Percentiles rank a stretch among this genome's conserved stretches.
These are phyloP conservation scores for Viola pubescens DNA, from an alignment of 441 rosid genomes.

Conservation along the genomic window DNA sequence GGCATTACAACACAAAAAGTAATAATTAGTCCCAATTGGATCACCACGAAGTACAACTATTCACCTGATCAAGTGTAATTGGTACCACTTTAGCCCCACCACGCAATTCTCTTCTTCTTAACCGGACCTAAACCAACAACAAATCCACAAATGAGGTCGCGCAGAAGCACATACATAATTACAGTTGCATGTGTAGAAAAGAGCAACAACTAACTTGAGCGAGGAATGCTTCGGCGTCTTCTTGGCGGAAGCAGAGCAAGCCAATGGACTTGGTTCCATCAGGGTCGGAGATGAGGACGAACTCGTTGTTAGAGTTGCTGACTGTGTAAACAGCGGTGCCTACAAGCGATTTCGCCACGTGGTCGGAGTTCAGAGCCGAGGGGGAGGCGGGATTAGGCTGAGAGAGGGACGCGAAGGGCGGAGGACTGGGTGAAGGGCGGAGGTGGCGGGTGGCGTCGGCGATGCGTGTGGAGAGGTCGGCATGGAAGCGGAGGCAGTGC, in stretches of 20 bases:
- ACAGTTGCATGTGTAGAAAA: too few relatives aligned
- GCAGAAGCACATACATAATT: not conserved
- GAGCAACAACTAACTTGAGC: constrained; percentile 40
- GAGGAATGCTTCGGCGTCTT: constrained; percentile 85
- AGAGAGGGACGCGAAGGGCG: constrained; percentile 52
- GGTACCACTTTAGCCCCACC: constrained; percentile 76
- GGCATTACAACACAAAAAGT: not conserved
- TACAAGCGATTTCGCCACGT: constrained; percentile 60
- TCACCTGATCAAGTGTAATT: constrained; percentile 79
- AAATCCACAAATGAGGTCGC: not conserved
- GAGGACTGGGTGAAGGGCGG: constrained; percentile 24
- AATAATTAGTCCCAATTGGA: not conserved
- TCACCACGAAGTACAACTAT: not conserved
- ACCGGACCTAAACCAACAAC: constrained; percentile 43
- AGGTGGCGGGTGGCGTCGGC: constrained; percentile 20
- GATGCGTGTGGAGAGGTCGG: constrained; percentile 48
- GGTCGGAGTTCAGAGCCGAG: constrained; percentile 34
- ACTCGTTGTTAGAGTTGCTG: constrained; percentile 79
- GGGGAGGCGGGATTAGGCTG: constrained; percentile 36
- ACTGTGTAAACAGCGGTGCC: constrained; percentile 79
- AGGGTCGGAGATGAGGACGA: constrained; percentile 87
- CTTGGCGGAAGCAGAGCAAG: constrained; percentile 84
- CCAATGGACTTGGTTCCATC: constrained; percentile 69
- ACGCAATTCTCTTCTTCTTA: constrained; percentile 63
- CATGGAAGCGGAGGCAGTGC: constrained; percentile 48